Conservation (phyloP, 1,139 yeast genomes). For the Hyphopichia wangnamkhiaoensis region DNA sequence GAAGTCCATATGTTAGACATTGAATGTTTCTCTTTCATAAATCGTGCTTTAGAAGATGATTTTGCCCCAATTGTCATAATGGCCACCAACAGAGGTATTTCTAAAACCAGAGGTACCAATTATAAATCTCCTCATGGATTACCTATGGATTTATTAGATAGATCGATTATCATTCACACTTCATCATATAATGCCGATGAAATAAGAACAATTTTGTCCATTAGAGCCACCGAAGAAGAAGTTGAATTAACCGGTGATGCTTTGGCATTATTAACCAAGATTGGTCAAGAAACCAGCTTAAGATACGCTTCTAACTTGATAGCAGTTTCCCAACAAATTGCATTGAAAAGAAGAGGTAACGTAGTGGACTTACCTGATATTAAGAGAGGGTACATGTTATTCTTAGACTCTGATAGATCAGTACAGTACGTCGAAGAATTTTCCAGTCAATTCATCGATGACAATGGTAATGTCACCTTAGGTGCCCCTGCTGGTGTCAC, state of each 20-base stretch:
- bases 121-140: conserved; percentile 96
- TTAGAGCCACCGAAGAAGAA: conserved; percentile 96
- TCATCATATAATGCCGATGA: conserved; percentile 75
- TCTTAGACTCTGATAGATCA: conserved; percentile 85
- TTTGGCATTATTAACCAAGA: conserved; percentile 83
- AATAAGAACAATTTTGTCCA: conserved; percentile 79
- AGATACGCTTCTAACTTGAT: conserved; percentile 92
- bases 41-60: conserved; percentile 95
- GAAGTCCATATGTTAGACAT: conserved; percentile 99
- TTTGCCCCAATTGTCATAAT: conserved; percentile 95
- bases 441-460: conserved; percentile 69
- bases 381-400: conserved; percentile 83
- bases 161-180: conserved; percentile 92
- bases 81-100: conserved; percentile 97
- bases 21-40: conserved; percentile 93
- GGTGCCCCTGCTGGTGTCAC: conserved; percentile 23
- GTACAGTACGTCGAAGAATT: conserved; percentile 76
- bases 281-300: conserved; percentile 88
- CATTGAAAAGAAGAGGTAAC: conserved; percentile 74
- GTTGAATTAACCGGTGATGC: conserved; percentile 85
- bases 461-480: conserved; percentile 63
- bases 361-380: conserved; percentile 79
- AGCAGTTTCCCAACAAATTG: conserved; percentile 82
- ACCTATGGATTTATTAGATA: conserved; percentile 90
- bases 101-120: conserved; percentile 89